Evolutionary conservation across 1,284 basidiomycete genomes (phyloP).

Genomic region (Volvariella surrecta): DNA sequence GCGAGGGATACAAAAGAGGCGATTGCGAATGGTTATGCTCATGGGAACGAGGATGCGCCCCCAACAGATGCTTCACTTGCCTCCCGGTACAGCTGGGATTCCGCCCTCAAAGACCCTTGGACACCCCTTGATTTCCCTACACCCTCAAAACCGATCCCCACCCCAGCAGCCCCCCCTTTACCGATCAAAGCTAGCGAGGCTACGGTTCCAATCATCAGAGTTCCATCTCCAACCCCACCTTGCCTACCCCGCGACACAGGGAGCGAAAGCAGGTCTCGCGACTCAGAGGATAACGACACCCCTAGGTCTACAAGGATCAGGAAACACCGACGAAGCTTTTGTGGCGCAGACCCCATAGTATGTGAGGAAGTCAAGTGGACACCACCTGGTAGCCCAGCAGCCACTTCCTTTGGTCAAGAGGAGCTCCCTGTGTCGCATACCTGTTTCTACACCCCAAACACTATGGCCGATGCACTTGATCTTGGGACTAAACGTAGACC

Average conservation of each 20-base stretch:
- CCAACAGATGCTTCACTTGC: slow-evolving; percentile 27
- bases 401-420: slow-evolving; percentile 13
- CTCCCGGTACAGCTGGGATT: slow-evolving; percentile 47
- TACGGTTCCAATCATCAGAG: too few relatives aligned
- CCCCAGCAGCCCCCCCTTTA: slow-evolving; percentile 3
- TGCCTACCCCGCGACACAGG: too few relatives aligned
- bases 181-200: too few relatives aligned
- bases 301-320: slow-evolving; percentile 10
- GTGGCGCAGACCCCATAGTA: slow-evolving; percentile 22
- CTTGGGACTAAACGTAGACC: slow-evolving; percentile 2
- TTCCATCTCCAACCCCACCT: too few relatives aligned
- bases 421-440: slow-evolving; percentile 15
- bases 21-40: slow-evolving; percentile 7
- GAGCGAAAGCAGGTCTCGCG: too few relatives aligned
- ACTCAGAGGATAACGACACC: too few relatives aligned
- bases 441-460: slow-evolving; percentile 14
- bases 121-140: slow-evolving; percentile 15
- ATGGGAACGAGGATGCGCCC: slow-evolving; percentile 16
- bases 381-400: slow-evolving; percentile 27
- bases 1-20: slow-evolving; percentile 22
- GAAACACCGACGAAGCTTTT: slow-evolving; percentile 43
- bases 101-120: slow-evolving; percentile 40
- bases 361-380: slow-evolving; percentile 5
- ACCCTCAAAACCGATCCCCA: slow-evolving; percentile 10
- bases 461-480: slow-evolving; percentile 3